Evolutionary conservation across 306 rosid genomes (phyloP).

Genomic region (Comarum palustre): DNA sequence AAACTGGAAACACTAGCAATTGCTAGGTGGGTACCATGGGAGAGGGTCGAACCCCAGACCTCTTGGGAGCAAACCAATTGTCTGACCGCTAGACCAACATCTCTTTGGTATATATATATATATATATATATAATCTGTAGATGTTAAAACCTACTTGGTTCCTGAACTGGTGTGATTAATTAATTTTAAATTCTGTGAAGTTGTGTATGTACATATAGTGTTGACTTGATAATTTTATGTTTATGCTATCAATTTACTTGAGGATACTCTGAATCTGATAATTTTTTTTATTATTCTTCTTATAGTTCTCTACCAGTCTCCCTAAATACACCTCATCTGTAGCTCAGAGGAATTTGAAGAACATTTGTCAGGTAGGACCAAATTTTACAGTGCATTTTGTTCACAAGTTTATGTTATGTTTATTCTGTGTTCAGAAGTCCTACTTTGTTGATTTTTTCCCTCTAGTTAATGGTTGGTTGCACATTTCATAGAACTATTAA

Average conservation of each 20-base stretch:
- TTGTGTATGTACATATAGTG: background rate
- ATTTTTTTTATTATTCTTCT: constrained; percentile 25
- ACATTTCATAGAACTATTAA: background rate
- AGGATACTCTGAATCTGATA: constrained; percentile 16
- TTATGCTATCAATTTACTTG: background rate
- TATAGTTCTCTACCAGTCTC: constrained; percentile 69
- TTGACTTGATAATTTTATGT: background rate
- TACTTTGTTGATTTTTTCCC: background rate
- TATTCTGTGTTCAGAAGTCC: background rate
- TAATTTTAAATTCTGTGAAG: background rate
- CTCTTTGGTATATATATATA: too few species aligned
- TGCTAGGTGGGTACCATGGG: too few species aligned
- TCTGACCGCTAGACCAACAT: too few species aligned
- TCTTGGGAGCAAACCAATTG: too few species aligned
- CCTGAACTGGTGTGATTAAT: background rate
- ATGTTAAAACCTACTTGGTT: background rate
- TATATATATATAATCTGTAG: background rate
- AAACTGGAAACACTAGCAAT: too few species aligned
- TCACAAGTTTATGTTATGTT: background rate
- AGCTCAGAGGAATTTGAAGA: constrained; percentile 78
- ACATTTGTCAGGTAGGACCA: constrained; percentile 57
- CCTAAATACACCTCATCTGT: constrained; percentile 77
- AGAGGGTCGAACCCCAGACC: too few species aligned
- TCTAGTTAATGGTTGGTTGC: background rate
- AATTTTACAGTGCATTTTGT: constrained; percentile 11